Evolutionary conservation across 257 asterid genomes (phyloP), one percentile per base, ranked within the genome.

Genomic region (Scutellaria baicalensis): DNA sequence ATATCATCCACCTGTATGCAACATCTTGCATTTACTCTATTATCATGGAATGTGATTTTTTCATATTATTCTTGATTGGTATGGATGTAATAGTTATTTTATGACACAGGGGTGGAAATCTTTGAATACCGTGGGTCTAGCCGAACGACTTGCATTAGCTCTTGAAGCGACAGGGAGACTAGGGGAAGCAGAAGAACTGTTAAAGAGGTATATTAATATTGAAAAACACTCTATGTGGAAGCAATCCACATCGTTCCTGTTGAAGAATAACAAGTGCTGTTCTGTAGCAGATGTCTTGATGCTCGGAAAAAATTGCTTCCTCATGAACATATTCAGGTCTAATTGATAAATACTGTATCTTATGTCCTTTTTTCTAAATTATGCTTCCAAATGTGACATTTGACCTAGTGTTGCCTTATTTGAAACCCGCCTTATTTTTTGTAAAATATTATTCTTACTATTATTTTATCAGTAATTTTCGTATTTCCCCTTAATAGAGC

Each of bases 81-180:
- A 17, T 59, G 20, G 36, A 20, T 47, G 50, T 12, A 51, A 51
- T 35, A 58, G 18, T 72, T 38, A 31, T 70, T 62, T 66, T 68
- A 63, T 75, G 69, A 59, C 47, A 35, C 71, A 93, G 98, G 97
- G 96, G 27, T 93, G 97, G 98, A 72, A 76, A 73, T 88, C 94
- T 23, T 70, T 89, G 80, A 92, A 86, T 66, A 87, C 97, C 56
- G 85, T 90, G 74, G 44, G 83, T 80, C 86, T 91, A 75, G 95
- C 97, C 64, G 97, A 91, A 76, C 84, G 89, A 75, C 97, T 93
- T 66, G 97, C 99, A 23, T 70, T 84, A 73, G 79, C 89, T 72
- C 84, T 90, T 57, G 91, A 85, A 81, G 79, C 80, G 20, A 75
- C 78, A 45, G 95, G 96, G 70, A 79, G 68, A 64, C 75, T 93